These are phyloP conservation scores for Citrus reticulata DNA, from an alignment of 345 rosid genomes.

Conservation along the genomic window DNA sequence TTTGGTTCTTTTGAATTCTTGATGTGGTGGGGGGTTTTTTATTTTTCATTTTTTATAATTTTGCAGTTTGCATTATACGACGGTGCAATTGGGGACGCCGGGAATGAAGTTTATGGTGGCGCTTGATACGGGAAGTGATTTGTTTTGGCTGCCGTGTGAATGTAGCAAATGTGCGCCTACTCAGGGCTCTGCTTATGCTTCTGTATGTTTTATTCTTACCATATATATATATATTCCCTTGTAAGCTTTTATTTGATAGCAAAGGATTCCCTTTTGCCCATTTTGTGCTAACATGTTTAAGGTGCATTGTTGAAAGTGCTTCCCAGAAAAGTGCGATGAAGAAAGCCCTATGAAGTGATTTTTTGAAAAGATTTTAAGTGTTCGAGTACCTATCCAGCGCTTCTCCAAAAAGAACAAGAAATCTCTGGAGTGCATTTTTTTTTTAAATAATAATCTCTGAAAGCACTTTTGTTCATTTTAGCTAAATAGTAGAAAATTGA, in stretches of 20 bases:
- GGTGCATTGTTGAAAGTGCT: not conserved
- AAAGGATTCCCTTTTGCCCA: not conserved
- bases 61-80: conserved; percentile 78
- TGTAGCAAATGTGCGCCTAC: conserved; percentile 72
- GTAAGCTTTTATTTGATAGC: not conserved
- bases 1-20: conserved; percentile 5
- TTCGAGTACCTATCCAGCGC: not conserved
- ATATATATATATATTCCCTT: not conserved
- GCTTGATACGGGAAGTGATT: conserved; percentile 81
- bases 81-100: conserved; percentile 80
- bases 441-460: not conserved
- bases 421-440: not conserved
- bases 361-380: not conserved
- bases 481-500: not conserved
- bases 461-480: not conserved
- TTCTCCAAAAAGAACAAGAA: not conserved
- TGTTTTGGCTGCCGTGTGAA: conserved; percentile 94
- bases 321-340: not conserved
- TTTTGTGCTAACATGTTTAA: not conserved
- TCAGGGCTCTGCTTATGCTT: conserved; percentile 50
- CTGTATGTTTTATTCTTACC: conserved; percentile 39
- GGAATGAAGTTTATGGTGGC: conserved; percentile 90
- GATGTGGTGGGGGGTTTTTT: not conserved
- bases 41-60: not conserved
- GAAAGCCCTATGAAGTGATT: not conserved